These are phyloP conservation scores for Monosporozyma unispora DNA, from an alignment of 805 yeast genomes.

Conservation along the genomic window DNA sequence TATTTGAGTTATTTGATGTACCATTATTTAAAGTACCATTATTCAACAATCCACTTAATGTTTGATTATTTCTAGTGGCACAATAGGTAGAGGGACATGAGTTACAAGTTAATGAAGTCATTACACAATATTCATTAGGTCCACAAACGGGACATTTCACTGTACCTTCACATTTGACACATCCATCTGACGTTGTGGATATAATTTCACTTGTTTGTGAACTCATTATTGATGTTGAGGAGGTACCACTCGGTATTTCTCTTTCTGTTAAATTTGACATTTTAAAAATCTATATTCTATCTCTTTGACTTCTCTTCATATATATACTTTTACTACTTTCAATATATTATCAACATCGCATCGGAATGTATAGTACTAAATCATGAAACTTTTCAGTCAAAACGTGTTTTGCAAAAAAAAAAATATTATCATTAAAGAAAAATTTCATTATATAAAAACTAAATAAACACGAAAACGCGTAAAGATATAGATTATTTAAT, in stretches of 20 bases:
- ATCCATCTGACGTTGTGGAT: conserved; percentile 25
- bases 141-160: conserved; percentile 50
- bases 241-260: too few species aligned
- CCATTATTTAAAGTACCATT: background rate
- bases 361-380: background rate
- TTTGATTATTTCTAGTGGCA: conserved; percentile 11
- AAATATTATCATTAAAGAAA: background rate
- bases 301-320: background rate
- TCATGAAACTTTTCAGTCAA: background rate
- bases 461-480: background rate
- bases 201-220: background rate
- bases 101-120: conserved; percentile 48
- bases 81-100: conserved; percentile 51
- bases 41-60: background rate
- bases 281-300: too few species aligned
- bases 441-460: background rate
- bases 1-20: conserved; percentile 25
- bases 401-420: background rate
- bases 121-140: conserved; percentile 43
- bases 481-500: background rate
- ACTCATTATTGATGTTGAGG: background rate
- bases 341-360: background rate
- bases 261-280: too few species aligned
- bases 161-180: conserved; percentile 34
- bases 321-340: background rate